A percentile compares a stretch with the other conserved stretches of the same genome.
Conservation (phyloP, 2,329 filamentous ascomycete genomes). For the Scolecobasidium constrictum region DNA sequence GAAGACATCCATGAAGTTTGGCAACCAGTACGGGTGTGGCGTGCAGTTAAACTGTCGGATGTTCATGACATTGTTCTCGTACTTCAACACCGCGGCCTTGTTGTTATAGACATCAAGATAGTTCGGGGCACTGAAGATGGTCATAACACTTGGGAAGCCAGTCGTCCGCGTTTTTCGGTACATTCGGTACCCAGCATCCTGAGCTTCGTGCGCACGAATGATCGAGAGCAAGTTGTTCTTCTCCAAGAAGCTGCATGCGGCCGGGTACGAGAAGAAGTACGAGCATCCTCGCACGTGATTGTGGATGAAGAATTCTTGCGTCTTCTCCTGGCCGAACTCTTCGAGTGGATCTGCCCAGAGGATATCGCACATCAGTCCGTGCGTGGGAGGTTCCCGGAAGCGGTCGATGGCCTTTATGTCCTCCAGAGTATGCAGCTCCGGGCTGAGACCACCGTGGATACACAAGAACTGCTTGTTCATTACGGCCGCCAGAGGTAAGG, state of each 20-base stretch:
- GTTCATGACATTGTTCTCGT: slow-evolving; percentile 99
- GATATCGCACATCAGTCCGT: slow-evolving; percentile 98
- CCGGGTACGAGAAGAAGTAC: slow-evolving; percentile 98
- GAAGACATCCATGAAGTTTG: slow-evolving; percentile 99
- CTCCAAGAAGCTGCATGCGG: slow-evolving; percentile 92
- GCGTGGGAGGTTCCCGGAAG: slow-evolving; percentile 93
- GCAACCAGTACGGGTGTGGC: slow-evolving; percentile 97
- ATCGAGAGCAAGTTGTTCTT: slow-evolving; percentile 98
- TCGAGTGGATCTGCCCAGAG: slow-evolving; percentile 97
- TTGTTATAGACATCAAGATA: slow-evolving; percentile 99
- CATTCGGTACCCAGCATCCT: slow-evolving; percentile 98
- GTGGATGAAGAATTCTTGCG: slow-evolving; percentile 92
- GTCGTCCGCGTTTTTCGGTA: slow-evolving; percentile 97
- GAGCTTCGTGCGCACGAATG: slow-evolving; percentile 94
- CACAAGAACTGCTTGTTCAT: slow-evolving; percentile 99
- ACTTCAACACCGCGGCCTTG: slow-evolving; percentile 97
- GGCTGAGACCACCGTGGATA: slow-evolving; percentile 92
- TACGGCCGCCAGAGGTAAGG: slow-evolving; percentile 81
- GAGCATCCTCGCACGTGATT: slow-evolving; percentile 98
- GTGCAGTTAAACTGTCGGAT: slow-evolving; percentile 99
- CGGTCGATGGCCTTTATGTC: slow-evolving; percentile 91
- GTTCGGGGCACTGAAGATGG: slow-evolving; percentile 97
- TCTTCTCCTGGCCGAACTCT: slow-evolving; percentile 98
- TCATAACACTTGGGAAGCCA: slow-evolving; percentile 98
- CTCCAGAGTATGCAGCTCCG: slow-evolving; percentile 90